These are phyloP conservation scores for Glycine tomentella DNA, from an alignment of 306 rosid genomes.

Conservation along the genomic window DNA sequence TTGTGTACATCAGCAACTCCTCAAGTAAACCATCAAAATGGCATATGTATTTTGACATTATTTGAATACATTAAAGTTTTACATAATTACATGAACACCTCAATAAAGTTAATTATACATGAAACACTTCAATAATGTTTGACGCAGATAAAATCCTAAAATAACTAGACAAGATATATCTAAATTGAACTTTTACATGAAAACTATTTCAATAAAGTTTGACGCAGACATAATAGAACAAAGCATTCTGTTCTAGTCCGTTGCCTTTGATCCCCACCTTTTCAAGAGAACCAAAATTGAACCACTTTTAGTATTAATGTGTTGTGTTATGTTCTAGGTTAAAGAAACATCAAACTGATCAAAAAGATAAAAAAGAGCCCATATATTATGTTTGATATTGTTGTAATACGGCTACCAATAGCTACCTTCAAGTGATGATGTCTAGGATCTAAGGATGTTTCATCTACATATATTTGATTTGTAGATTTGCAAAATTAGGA, in stretches of 20 bases:
- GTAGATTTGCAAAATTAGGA: not conserved
- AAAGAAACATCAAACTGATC: not conserved
- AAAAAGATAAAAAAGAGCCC: not conserved
- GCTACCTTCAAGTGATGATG: not conserved
- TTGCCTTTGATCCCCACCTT: not conserved
- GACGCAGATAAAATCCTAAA: too few species aligned
- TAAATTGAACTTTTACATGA: too few species aligned
- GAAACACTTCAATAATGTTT: too few species aligned
- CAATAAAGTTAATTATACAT: too few species aligned
- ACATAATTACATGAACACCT: too few species aligned
- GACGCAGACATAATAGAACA: not conserved
- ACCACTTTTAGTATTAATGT: not conserved
- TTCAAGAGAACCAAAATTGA: not conserved
- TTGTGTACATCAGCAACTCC: not conserved
- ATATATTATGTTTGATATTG: not conserved
- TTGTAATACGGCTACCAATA: not conserved
- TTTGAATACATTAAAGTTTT: too few species aligned
- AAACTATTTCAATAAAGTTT: too few species aligned
- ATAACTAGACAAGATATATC: too few species aligned
- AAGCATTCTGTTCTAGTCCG: not conserved
- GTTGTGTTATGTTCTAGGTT: not conserved
- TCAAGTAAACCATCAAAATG: not conserved
- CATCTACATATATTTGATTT: not conserved
- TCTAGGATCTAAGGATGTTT: constrained; percentile 17
- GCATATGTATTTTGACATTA: not conserved